Conservation (phyloP, 225 moss, liverwort and hornwort genomes). For the Thuidium tamariscinum region DNA sequence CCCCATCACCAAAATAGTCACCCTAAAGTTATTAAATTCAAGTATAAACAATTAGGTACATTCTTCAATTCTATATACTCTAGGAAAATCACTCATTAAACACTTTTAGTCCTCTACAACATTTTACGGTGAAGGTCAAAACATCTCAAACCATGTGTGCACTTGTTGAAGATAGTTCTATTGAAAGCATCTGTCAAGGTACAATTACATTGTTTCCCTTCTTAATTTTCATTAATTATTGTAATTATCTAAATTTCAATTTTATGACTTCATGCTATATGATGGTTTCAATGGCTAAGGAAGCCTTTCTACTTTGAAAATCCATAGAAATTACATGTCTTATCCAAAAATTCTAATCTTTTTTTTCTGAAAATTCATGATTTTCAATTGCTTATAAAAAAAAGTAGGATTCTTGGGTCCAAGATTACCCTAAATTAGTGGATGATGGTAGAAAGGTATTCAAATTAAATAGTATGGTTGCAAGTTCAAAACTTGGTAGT, state of each 20-base stretch:
- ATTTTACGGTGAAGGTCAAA: rapidly evolving
- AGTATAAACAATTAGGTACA: background rate
- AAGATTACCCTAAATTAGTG: too few species aligned
- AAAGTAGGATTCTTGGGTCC: too few species aligned
- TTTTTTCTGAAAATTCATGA: background rate
- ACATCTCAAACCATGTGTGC: background rate
- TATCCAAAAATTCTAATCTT: rapidly evolving
- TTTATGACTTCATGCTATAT: rapidly evolving
- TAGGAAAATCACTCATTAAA: background rate
- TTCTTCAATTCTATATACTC: background rate
- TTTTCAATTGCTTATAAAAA: background rate
- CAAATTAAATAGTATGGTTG: too few species aligned
- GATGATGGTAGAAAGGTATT: too few species aligned
- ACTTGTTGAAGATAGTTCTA: too few species aligned
- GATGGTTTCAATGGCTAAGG: rapidly evolving
- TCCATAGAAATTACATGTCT: too few species aligned
- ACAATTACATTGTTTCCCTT: background rate
- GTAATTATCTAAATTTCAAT: background rate
- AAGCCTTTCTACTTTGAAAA: background rate
- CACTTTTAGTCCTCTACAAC: background rate
- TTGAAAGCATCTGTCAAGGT: too few species aligned
- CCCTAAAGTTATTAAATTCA: background rate
- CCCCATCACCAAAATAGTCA: too few species aligned
- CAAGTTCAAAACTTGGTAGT: too few species aligned
- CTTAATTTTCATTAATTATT: rapidly evolving